Base-by-base conservation (phyloP, 2,329 filamentous ascomycete genomes). In the Zelopaecilomyces penicillatus region DNA sequence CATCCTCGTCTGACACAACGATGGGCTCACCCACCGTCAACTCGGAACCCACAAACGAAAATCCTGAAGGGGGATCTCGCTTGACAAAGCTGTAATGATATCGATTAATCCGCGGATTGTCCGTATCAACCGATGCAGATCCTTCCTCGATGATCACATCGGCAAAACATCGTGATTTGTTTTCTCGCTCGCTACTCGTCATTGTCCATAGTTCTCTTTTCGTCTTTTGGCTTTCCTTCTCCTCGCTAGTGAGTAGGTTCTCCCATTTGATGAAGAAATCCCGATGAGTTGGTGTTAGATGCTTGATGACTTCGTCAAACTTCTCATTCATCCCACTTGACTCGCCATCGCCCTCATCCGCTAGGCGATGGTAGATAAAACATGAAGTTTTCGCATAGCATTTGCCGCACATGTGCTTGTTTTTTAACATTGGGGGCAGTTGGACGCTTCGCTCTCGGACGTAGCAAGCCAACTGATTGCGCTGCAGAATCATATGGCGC, bases 261-360 rank as follows among this genome's bases (percentile, higher is more conserved):
- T 98, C 93, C 93, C 93, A 98, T 60, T 93, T 95, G 50, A 85
- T 74, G 64, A 98, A 96, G 62, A 97, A 98, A 0, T 82, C 77
- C 52, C 80, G 80, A 57, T 96, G 86, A 0, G 67, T 70, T 2
- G 83, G 74, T 5, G 78, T 86, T n/a, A 95, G 72, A 58, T 94
- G 85, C 47, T 76, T 75, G 41, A 95, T 83, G 5, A 88, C 70
- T 50, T 93, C 85, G 42, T 87, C 80, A 57, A 96, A 98, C 54
- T 86, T 85, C 30, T 83, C 78, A 38, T 83, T 80, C 62, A 95
- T 78, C 12, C 85, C 88, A 51, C 91, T 91, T 0, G 81, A 82
- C 52, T 93, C 85, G 5, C 83, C 85, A 46, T 85, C 76, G 3
- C 93, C 93, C 56, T 85, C 76, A 56, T 98, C 93, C 1, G 86